These are phyloP conservation scores for Nevesoporus exiguus DNA, from an alignment of 768 basidiomycete genomes.

Conservation along the genomic window DNA sequence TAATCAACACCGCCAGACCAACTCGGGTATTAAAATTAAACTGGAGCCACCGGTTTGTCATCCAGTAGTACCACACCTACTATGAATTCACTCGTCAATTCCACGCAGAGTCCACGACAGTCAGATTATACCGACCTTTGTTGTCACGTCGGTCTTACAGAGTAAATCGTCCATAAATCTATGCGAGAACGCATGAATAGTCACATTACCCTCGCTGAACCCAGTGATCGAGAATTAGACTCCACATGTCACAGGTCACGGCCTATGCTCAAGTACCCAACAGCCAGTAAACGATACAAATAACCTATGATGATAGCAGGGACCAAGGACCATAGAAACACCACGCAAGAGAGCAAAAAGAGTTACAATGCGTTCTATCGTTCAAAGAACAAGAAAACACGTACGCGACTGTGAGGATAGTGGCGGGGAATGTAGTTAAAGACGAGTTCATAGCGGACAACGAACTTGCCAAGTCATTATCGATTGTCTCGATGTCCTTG, in stretches of 20 bases:
- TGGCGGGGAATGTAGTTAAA: constrained; percentile 71
- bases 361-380: constrained; percentile 4
- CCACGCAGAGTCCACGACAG: neutral
- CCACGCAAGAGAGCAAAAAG: constrained; percentile 37
- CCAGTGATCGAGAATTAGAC: constrained; percentile 78
- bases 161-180: constrained; percentile 76
- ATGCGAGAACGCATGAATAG: constrained; percentile 82
- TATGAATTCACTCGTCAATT: neutral
- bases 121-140: constrained; percentile 45
- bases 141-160: constrained; percentile 72
- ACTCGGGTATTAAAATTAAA: constrained; percentile 81
- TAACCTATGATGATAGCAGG: constrained; percentile 73
- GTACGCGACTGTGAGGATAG: constrained; percentile 69
- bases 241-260: constrained; percentile 89
- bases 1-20: constrained; percentile 65
- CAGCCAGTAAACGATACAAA: constrained; percentile 64
- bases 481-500: constrained; percentile 87
- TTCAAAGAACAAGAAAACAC: constrained; percentile 22
- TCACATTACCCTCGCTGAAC: constrained; percentile 88
- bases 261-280: constrained; percentile 75
- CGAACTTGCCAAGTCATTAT: constrained; percentile 63
- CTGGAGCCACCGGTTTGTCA: constrained; percentile 84
- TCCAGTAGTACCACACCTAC: constrained; percentile 92
- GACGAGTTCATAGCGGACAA: constrained; percentile 77
- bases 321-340: constrained; percentile 81